phyloP scores from a whole-genome alignment of 371 early-diverging fungal species.

The Apophysomyces variabilis region DNA sequence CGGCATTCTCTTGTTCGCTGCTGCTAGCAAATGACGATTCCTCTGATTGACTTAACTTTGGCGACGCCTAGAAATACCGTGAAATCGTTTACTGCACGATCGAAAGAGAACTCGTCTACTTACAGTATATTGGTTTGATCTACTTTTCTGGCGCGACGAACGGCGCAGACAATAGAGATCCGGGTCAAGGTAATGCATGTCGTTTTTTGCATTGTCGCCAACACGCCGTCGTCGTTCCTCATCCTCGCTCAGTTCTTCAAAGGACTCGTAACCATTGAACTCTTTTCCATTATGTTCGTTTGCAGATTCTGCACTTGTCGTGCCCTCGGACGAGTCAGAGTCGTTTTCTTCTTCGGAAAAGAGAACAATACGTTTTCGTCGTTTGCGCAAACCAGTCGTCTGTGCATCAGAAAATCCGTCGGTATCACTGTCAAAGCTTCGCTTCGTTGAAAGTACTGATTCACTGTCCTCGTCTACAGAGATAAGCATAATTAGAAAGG shows the following conservation, averaged over 20 bases:
- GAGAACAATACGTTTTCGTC: slow-evolving; percentile 25
- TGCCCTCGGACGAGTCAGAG: not conserved
- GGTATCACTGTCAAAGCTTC: slow-evolving; percentile 7
- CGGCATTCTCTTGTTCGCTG: slow-evolving; percentile 14
- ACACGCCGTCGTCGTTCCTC: slow-evolving; percentile 23
- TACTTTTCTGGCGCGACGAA: slow-evolving; percentile 27
- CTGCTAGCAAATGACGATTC: slow-evolving; percentile 6
- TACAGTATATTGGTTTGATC: slow-evolving; percentile 13
- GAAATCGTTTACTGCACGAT: not conserved
- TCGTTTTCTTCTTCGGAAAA: slow-evolving; percentile 29
- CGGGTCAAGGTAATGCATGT: slow-evolving; percentile 32
- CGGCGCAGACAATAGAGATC: slow-evolving; percentile 40
- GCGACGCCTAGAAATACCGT: not conserved
- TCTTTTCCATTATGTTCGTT: slow-evolving; percentile 16
- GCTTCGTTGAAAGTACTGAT: slow-evolving; percentile 8
- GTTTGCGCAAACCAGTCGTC: slow-evolving; percentile 20
- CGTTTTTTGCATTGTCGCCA: slow-evolving; percentile 5
- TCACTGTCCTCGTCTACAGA: slow-evolving; percentile 5
- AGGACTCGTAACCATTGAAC: slow-evolving; percentile 20
- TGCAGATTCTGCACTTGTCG: slow-evolving; percentile 5
- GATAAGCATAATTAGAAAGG: not conserved
- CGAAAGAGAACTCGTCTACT: slow-evolving; percentile 6
- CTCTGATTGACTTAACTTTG: not conserved
- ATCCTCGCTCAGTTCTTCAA: slow-evolving; percentile 29
- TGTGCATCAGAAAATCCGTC: not conserved